phyloP scores from a whole-genome alignment of 2,329 filamentous ascomycete species.

The Sporothrix dimorphospora region DNA sequence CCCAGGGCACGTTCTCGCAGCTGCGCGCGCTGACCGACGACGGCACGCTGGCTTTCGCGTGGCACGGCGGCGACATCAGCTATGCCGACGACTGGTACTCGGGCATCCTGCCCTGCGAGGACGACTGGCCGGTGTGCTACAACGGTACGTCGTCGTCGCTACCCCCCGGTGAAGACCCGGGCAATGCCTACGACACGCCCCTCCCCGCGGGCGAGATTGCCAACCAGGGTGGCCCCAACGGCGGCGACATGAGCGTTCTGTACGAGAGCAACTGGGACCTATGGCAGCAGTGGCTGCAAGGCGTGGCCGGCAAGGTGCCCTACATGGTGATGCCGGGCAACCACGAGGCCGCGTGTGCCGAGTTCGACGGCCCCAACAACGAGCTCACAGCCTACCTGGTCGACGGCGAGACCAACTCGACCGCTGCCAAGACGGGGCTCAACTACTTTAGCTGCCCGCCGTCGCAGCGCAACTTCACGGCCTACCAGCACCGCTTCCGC shows the following conservation, averaged over 20 bases:
- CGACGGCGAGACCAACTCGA: constrained; percentile 48
- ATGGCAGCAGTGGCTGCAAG: constrained; percentile 54
- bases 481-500: constrained; percentile 54
- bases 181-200: constrained; percentile 47
- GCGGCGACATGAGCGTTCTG: constrained; percentile 53
- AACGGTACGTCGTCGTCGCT: constrained; percentile 50
- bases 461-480: constrained; percentile 57
- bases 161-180: constrained; percentile 44
- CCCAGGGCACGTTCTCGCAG: constrained; percentile 51
- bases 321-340: constrained; percentile 57
- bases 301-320: constrained; percentile 48
- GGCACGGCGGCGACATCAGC: constrained; percentile 56
- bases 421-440: constrained; percentile 43
- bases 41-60: constrained; percentile 50
- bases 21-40: constrained; percentile 47
- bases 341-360: constrained; percentile 53
- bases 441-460: constrained; percentile 57
- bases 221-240: constrained; percentile 50
- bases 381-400: constrained; percentile 52
- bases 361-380: constrained; percentile 52
- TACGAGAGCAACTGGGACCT: constrained; percentile 58
- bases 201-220: constrained; percentile 50
- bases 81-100: constrained; percentile 43
- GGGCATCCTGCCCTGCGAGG: constrained; percentile 53
- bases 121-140: constrained; percentile 55